A percentile compares a stretch with the other conserved stretches of the same genome.
These are phyloP conservation scores for Oenanthe sinensis DNA, from an alignment of 129 eudicot genomes.

Conservation along the genomic window DNA sequence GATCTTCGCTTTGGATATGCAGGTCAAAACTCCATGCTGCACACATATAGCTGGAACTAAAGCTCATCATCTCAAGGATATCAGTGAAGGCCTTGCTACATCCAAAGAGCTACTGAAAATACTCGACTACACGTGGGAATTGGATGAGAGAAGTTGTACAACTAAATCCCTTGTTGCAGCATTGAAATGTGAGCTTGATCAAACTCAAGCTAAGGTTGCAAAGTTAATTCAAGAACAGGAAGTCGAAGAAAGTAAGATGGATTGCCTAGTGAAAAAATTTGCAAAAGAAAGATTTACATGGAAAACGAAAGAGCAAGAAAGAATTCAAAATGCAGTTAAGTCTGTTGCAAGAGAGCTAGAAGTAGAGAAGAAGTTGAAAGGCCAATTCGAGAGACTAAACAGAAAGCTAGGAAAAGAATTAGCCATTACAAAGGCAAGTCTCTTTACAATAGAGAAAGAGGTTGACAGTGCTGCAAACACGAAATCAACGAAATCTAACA, in stretches of 20 bases:
- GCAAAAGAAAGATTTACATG: slow-evolving; percentile 36
- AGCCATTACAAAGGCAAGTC: slow-evolving; percentile 40
- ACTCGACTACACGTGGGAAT: slow-evolving; percentile 31
- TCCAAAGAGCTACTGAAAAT: slow-evolving; percentile 71
- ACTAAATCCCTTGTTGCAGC: slow-evolving; percentile 55
- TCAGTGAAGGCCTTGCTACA: slow-evolving; percentile 39
- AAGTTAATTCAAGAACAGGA: slow-evolving; percentile 52
- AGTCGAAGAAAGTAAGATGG: slow-evolving; percentile 21
- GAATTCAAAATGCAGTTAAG: slow-evolving; percentile 39
- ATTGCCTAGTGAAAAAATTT: slow-evolving; percentile 23
- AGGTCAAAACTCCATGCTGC: slow-evolving; percentile 25
- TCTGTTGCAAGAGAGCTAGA: slow-evolving; percentile 45
- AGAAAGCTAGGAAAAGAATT: slow-evolving; percentile 73
- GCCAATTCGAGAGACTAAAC: slow-evolving; percentile 69
- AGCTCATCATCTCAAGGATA: slow-evolving; percentile 46
- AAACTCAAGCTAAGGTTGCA: slow-evolving; percentile 41
- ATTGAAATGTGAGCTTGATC: slow-evolving; percentile 59
- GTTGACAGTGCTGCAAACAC: slow-evolving; percentile 44
- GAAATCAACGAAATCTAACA: slow-evolving; percentile 45
- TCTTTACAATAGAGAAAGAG: slow-evolving; percentile 30
- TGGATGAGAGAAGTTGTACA: slow-evolving; percentile 37
- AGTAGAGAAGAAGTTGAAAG: slow-evolving; percentile 54
- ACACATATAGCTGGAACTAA: slow-evolving; percentile 14
- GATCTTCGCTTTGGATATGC: slow-evolving; percentile 17
- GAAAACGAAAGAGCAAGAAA: slow-evolving; percentile 49